Evolutionary conservation across 139 green algal species (phyloP), one percentile per base, ranked within the genome.

Genomic region (Chlamydomonas incerta): DNA sequence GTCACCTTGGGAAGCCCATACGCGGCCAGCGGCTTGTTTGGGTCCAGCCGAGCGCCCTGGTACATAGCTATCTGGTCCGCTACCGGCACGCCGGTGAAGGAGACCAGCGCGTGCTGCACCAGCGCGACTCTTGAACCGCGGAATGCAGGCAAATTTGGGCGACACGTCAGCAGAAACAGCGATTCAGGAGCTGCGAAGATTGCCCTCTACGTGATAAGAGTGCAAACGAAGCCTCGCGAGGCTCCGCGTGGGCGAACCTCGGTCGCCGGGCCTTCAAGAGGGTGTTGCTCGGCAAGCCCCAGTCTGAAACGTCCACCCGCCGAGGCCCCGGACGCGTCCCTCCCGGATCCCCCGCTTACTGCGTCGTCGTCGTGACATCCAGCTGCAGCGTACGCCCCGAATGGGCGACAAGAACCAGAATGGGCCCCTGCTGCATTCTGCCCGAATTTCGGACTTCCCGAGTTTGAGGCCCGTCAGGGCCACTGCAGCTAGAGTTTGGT

Each of bases 21-120:
- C 10, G 85, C 86, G 5, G 83, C 72, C 13, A 98, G 87, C 9
- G 82, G 77, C 70, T 94, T 91, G 6, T 67, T 46, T 8, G 90
- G 87, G 67, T 98, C 96, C 47, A 99, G 86, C 15, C 90, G 87
- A 3, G 87, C 80, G 13, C 94, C 95, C 72, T 92, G 86, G 80
- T 88, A 93, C 90, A 98, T 97, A 6, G 96, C 65, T 41, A 99
- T 96, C 80, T 99, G 96, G 58, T 99, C 96, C 0, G 72, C 72
- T 3, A 90, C 67, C 1, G 90, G 74, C 9, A 98, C 91, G 46
- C 89, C 93, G 0, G 95, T 97, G 26, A 98, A 92, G 1, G 92
- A 80, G 13, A 92, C 93, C 66, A 99, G 87, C 47, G 93, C 91
- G 28, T 94, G 80, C 88, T 97, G 94, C 34, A 99, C 89, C 0